Evolutionary conservation across 345 rosid genomes (phyloP).

Genomic region (Citrus reticulata): DNA sequence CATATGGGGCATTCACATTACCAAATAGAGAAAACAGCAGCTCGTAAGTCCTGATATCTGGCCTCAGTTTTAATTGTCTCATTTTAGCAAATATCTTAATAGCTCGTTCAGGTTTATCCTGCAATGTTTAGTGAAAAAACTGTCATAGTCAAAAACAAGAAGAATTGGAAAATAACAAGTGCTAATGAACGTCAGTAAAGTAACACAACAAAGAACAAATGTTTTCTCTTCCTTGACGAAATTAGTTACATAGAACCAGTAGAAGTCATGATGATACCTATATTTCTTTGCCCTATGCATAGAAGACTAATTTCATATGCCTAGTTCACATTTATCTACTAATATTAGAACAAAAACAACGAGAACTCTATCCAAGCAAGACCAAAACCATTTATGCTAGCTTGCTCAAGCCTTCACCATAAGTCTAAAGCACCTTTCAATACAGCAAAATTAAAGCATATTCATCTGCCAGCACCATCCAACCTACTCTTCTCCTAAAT

Average conservation of each 20-base stretch:
- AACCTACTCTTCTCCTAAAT: background rate
- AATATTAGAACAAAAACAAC: background rate
- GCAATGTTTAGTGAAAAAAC: conserved; percentile 21
- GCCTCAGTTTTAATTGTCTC: conserved; percentile 52
- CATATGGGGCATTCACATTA: conserved; percentile 68
- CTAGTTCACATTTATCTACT: background rate
- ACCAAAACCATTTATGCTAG: background rate
- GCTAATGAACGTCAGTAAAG: background rate
- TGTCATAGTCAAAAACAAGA: background rate
- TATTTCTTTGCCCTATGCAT: background rate
- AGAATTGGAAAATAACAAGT: background rate
- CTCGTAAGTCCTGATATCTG: conserved; percentile 62
- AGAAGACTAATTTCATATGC: background rate
- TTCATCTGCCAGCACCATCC: background rate
- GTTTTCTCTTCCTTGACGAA: background rate
- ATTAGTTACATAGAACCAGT: background rate
- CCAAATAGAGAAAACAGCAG: conserved; percentile 74
- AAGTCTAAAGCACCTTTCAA: background rate
- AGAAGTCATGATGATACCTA: background rate
- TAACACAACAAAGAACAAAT: background rate
- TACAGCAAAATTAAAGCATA: background rate
- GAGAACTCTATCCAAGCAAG: background rate
- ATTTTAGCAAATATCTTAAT: conserved; percentile 60
- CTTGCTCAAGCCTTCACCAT: no score
- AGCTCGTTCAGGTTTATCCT: conserved; percentile 85